Percentiles rank a stretch among this genome's conserved stretches.
These are phyloP conservation scores for Aureobasidium sp. DNA, from an alignment of 2,329 filamentous ascomycete species.

Conservation along the genomic window DNA sequence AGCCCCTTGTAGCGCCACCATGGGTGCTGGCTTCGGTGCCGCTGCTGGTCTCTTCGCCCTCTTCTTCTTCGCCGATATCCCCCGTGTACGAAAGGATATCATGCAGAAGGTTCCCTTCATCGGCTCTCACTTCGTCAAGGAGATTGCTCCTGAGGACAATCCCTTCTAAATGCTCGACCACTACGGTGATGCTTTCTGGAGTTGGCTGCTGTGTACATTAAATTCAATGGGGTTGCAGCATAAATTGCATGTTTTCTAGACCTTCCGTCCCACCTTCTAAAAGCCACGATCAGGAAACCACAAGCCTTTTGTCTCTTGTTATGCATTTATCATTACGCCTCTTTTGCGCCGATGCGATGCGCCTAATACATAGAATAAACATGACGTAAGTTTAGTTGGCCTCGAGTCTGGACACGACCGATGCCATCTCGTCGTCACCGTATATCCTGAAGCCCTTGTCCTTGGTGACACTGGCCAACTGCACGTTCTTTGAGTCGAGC, in stretches of 20 bases:
- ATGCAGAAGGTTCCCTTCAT: constrained; percentile 54
- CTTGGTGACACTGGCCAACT: constrained; percentile 94
- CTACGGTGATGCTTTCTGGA: not conserved
- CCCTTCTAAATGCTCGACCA: constrained; percentile 36
- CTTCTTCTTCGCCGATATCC: constrained; percentile 59
- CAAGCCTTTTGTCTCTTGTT: not conserved
- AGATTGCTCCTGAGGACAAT: constrained; percentile 58
- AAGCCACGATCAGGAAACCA: not conserved
- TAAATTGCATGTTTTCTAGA: constrained; percentile 13
- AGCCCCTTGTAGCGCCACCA: constrained; percentile 29
- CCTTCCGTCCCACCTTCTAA: not conserved
- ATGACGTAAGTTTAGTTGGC: constrained; percentile 33
- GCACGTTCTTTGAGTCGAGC: constrained; percentile 96
- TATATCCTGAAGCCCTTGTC: constrained; percentile 99
- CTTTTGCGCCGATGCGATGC: constrained; percentile 15
- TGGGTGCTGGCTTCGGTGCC: constrained; percentile 50
- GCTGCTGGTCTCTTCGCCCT: constrained; percentile 52
- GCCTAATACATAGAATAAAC: constrained; percentile 11
- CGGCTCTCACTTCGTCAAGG: constrained; percentile 49
- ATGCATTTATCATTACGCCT: constrained; percentile 15
- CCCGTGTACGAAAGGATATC: constrained; percentile 55
- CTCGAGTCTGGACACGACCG: constrained; percentile 73
- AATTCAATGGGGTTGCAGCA: constrained; percentile 5
- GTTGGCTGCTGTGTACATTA: constrained; percentile 14
- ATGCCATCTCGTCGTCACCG: constrained; percentile 92